Evolutionary conservation across 208 protist genomes (phyloP), one percentile per base, ranked within the genome.

Genomic region (Acanthamoeba royreba): DNA sequence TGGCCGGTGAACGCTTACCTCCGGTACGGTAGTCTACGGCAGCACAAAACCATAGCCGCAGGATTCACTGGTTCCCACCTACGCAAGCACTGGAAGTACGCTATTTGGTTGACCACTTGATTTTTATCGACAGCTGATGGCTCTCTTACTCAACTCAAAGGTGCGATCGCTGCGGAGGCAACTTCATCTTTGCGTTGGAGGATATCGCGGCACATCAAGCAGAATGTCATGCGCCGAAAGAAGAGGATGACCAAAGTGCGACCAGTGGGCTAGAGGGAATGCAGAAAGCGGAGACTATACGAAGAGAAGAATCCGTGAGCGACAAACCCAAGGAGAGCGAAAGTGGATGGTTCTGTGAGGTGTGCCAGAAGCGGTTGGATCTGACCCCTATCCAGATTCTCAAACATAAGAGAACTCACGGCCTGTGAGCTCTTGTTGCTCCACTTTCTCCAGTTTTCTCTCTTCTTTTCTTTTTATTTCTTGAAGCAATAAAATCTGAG

Each of bases 301-400:
- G n/a, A n/a, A n/a, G 31, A 42, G 33, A n/a, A 3, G n/a, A n/a
- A n/a, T n/a, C n/a, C n/a, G n/a, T n/a, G n/a, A n/a, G n/a, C 66
- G 2, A n/a, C n/a, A n/a, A n/a, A n/a, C n/a, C n/a, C n/a, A 77
- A 77, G 66, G 69, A 81, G 33, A 81, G 69, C 69, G 69, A 81
- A 5, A 43, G 69, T 42, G 69, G 69, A 22, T 81, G 69, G 69
- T 25, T 85, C 43, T 85, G 43, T 42, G n/a, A 17, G 19, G 74
- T 85, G 43, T 85, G 74, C 74, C 74, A 85, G 42, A 85, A 85
- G 74, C 74, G 74, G 22, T 85, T 40, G n/a, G 74, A 47, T 13
- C 15, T 85, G 74, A 55, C 74, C 43, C 74, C 74, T 33, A 85
- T 85, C 22, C 43, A 85, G 43, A 85, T 85, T 25, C 74, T 49